Evolutionary conservation across 768 basidiomycete genomes (phyloP), one percentile per base, ranked within the genome.

Genomic region (Cubamyces lactineus): DNA sequence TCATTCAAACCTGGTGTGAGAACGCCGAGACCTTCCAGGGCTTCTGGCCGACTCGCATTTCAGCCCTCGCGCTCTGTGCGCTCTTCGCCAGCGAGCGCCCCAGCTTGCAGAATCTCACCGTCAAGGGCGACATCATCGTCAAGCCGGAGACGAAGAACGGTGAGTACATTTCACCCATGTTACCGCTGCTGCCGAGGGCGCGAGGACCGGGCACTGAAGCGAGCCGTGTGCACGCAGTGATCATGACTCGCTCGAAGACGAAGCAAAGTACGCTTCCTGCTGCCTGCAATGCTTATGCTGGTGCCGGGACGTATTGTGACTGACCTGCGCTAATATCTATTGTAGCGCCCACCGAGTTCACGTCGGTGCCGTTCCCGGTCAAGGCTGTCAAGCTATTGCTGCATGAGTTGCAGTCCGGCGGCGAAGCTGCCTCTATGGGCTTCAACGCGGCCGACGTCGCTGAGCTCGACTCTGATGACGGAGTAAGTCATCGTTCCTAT

Each of bases 1-100:
- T 99, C n/a, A 82, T 98, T 26, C 84, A 88, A 57, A 88, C 91
- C 0, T 98, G 96, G 96, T 92, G 91, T 70, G 96, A 99, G 72
- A 96, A 95, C 68, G 88, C 89, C 13, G 91, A 94, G 74, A 93
- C 89, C 5, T 92, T 98, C 82, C 93, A 94, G 70, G 96, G 97
- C 30, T 94, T 89, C 74, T 98, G 96, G 96, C 88, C 93, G 11
- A 85, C 87, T 4, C 86, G 93, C 34, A 83, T 96, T 68, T 95
- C 93, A 73, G 88, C 85, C 41, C 77, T 98, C 57, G 96, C 90
- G 1, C 77, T 99, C 52, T 84, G 84, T 28, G 84, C 90, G 63
- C 80, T 98, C 23, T 89, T 90, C 70, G 76, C 76, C 0, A 84
- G 86, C 5, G 81, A 85, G 56, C 81, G 89, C n/a, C 80, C 86